Evolutionary conservation across 192 early-diverging fungal species (phyloP), one percentile per base, ranked within the genome.

Genomic region (Rhizophagus sp.): DNA sequence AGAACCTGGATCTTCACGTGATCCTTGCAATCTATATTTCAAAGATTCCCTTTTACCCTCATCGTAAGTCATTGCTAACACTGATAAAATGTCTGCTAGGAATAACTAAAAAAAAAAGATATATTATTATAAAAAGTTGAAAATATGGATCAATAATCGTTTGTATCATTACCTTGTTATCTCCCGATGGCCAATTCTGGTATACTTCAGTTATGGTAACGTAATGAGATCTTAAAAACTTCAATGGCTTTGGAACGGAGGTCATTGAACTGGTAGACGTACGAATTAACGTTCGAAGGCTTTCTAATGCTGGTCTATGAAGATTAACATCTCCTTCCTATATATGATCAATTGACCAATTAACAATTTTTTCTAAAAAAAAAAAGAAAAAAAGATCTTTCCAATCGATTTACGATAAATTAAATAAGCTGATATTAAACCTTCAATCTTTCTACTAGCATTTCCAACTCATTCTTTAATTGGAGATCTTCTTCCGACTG

Each of bases 261-360:
- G 98, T 98, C 98, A 99, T 99, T 62, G 98, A 99, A 75, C 93
- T 94, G 4, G 97, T 96, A 10, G 96, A 94, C 11, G 97, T 97
- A 70, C 96, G 94, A 84, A 99, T 98, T 27, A 94, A 79, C 13
- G 93, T 96, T 76, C 93, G 92, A 30, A 99, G 89, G 70, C 91
- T 90, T 76, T 98, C 96, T 41, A 99, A 90, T 11, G 97, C 91
- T 25, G 96, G 90, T 75, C 90, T 90, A 84, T 98, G 91, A 47
- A 99, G 92, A 57, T 89, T 84, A 47, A 81, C 84, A 47, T 96
- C 91, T 8, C 88, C 75, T 83, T 97, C 91, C 91, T 91, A 70
- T 9, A 44, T 4, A 47, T 19, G n/a, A 39, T 70, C 17, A 39
- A 34, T 41, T 44, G n/a, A 36, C 11, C 22, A 69, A 19, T 36